These are phyloP conservation scores for Leptographium flavum DNA, from an alignment of 2,329 filamentous ascomycete genomes.

Conservation along the genomic window DNA sequence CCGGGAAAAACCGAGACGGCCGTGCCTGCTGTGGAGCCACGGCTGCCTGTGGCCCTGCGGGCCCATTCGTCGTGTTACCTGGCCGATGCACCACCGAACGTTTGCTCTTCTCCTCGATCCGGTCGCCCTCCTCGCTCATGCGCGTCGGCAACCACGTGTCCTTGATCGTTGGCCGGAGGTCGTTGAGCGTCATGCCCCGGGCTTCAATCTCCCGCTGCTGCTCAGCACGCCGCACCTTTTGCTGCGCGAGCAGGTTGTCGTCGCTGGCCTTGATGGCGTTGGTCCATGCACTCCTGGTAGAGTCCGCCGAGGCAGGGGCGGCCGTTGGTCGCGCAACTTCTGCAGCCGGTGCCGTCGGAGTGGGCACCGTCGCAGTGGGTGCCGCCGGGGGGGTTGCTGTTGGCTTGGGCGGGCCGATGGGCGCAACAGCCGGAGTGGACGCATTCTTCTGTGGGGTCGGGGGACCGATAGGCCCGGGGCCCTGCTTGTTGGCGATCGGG, in stretches of 20 bases:
- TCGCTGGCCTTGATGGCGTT: constrained; percentile 30
- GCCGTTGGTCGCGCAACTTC: background rate
- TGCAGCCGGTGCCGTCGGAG: background rate
- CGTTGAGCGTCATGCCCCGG: constrained; percentile 27
- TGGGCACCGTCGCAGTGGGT: background rate
- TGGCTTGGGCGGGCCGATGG: constrained; percentile 18
- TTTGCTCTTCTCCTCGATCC: constrained; percentile 16
- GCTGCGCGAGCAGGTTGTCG: constrained; percentile 25
- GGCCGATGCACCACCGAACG: constrained; percentile 15
- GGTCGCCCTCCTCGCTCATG: constrained; percentile 21
- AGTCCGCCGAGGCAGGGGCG: background rate
- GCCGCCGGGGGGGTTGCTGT: background rate
- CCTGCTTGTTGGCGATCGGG: constrained; percentile 17
- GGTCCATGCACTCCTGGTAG: constrained; percentile 20
- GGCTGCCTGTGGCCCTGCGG: constrained; percentile 7
- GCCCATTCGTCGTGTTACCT: constrained; percentile 2
- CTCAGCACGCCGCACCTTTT: constrained; percentile 24
- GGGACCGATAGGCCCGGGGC: constrained; percentile 31
- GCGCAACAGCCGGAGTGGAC: constrained; percentile 20
- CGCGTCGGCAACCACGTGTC: constrained; percentile 38
- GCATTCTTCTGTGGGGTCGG: constrained; percentile 13
- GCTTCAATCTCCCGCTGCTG: constrained; percentile 29
- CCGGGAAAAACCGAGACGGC: constrained; percentile 48
- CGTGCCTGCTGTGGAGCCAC: constrained; percentile 25
- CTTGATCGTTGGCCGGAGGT: constrained; percentile 32